Evolutionary conservation across 2,329 filamentous ascomycete genomes (phyloP), one percentile per base, ranked within the genome.

Genomic region (Colletotrichum australisinense): DNA sequence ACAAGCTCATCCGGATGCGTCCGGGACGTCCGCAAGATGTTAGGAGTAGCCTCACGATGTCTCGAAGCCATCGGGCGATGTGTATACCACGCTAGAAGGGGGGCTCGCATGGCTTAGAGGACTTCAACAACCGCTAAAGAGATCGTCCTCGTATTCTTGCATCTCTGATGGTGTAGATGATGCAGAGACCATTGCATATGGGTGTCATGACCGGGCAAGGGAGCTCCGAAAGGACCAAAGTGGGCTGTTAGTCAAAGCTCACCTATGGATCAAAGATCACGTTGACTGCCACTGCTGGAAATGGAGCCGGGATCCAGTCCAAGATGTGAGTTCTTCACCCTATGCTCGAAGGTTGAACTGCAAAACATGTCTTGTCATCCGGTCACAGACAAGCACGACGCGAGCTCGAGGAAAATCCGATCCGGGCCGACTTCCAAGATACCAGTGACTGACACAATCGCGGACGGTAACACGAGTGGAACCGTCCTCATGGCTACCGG

Each of bases 1-100:
- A 64, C 26, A 24, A 32, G 26, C 19, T 52, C 11, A 38, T 57
- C 59, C 28, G 35, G 30, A 70, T 52, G 67, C 71, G 55, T 65
- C 32, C 49, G 6, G 49, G 22, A 58, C 35, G 22, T 30, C 24
- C 14, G 19, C 19, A 14, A 28, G 35, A 30, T 22, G 46, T 12
- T 16, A 26, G 26, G 49, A 30, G 35, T 46, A 53, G 30, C 42
- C 35, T 46, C 26, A 16, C 19, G 38, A 30, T 73, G 71, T 70
- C 71, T 73, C 46, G 35, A 46, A 62, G 42, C 19, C 14, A 22
- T n/a, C 30, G 5, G 28, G 22, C 28, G 30, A 66, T 30, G 56
- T 60, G 57, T 7, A 65, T 35, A 28, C 49, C 22, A 30, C 24
- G 11, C 42, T 28, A 63, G 38, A 46, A 24, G 52, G 56, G 12